phyloP scores from a whole-genome alignment of 441 rosid genomes.

The Theobroma grandiflorum region DNA sequence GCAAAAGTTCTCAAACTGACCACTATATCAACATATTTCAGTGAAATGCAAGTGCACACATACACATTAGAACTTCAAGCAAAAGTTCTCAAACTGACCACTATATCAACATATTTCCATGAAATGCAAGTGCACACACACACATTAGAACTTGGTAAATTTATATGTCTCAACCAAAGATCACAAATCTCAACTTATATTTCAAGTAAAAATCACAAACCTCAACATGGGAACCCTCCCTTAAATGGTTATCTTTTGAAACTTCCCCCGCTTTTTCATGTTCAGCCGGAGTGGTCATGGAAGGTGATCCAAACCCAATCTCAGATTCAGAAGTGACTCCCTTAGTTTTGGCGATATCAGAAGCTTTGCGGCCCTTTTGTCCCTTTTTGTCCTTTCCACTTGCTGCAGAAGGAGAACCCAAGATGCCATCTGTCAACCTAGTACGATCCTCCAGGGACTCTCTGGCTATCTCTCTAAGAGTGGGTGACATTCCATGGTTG shows the following conservation, averaged over 20 bases:
- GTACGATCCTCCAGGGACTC: constrained; percentile 51
- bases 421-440: constrained; percentile 49
- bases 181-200: background rate
- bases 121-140: background rate
- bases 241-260: constrained; percentile 53
- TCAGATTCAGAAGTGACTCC: constrained; percentile 57
- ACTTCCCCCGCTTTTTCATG: constrained; percentile 44
- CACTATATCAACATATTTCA: no score
- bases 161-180: background rate
- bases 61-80: no score
- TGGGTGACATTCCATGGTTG: constrained; percentile 46
- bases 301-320: constrained; percentile 47
- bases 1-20: background rate
- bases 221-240: constrained; percentile 91
- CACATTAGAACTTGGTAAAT: background rate
- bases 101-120: background rate
- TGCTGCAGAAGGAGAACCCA: constrained; percentile 42
- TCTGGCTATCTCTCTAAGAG: constrained; percentile 40
- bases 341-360: constrained; percentile 50
- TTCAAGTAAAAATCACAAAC: constrained; percentile 48
- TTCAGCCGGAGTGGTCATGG: constrained; percentile 40
- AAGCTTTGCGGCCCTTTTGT: constrained; percentile 48
- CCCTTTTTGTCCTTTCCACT: constrained; percentile 54
- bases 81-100: background rate
- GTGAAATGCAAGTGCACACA: background rate